Evolutionary conservation across 106 monocot species (phyloP).

Genomic region (Allium sativum): DNA sequence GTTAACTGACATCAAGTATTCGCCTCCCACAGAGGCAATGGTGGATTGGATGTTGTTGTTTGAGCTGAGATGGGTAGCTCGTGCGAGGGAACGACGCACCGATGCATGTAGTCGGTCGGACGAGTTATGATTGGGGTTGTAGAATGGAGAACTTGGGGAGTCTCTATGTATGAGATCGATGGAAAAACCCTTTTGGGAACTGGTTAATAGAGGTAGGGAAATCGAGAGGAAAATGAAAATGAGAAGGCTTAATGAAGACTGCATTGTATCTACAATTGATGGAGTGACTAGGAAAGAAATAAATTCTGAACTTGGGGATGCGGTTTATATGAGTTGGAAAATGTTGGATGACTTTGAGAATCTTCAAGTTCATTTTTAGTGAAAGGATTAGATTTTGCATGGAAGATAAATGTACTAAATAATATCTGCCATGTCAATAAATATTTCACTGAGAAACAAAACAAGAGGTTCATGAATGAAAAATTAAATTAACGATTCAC

Average conservation of each 20-base stretch:
- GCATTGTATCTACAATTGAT: not conserved
- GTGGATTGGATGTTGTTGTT: conserved; percentile 2
- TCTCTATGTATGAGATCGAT: conserved; percentile 42
- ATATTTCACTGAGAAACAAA: no score
- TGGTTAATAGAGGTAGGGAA: not conserved
- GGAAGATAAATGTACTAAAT: no score
- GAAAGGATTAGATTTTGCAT: no score
- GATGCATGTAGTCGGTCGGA: conserved; percentile 10
- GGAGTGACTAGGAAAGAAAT: no score
- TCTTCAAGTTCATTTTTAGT: no score
- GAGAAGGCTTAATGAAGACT: not conserved
- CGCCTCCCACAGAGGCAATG: conserved; percentile 5
- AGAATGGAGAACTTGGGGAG: conserved; percentile 25
- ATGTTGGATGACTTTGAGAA: no score
- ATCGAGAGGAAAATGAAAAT: not conserved
- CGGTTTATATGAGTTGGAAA: no score
- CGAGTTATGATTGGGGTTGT: conserved; percentile 7
- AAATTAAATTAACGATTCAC: no score
- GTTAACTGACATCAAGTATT: conserved; percentile 28
- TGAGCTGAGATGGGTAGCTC: not conserved
- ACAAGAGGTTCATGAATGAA: no score
- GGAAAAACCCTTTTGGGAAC: conserved; percentile 11
- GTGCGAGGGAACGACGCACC: conserved; percentile 8
- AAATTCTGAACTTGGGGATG: no score
- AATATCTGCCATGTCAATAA: no score